Percentiles rank a stretch among this genome's conserved stretches.
These are phyloP conservation scores for Aspergillus persii DNA, from an alignment of 2,329 filamentous ascomycete genomes.

Conservation along the genomic window DNA sequence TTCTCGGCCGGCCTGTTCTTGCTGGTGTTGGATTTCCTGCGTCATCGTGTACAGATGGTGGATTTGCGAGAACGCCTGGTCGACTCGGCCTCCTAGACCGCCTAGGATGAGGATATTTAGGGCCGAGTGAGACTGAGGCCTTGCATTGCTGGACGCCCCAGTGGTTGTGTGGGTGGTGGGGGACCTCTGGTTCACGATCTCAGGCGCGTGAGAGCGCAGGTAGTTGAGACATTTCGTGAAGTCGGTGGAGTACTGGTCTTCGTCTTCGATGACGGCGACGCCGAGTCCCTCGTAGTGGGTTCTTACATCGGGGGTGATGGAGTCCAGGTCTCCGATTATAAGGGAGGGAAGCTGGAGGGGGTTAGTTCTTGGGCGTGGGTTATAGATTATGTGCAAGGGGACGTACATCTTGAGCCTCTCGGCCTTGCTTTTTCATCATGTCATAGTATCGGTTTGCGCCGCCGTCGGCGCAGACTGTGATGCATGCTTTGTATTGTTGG, in stretches of 20 bases:
- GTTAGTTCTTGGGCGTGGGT: background rate
- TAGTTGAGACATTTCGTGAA: slow-evolving; percentile 77
- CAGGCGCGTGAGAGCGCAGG: slow-evolving; percentile 44
- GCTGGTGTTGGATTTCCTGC: slow-evolving; percentile 38
- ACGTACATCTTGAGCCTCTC: slow-evolving; percentile 33
- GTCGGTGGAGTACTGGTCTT: slow-evolving; percentile 86
- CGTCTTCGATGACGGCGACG: slow-evolving; percentile 65
- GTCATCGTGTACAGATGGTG: slow-evolving; percentile 69
- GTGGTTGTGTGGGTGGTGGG: slow-evolving; percentile 3
- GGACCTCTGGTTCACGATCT: slow-evolving; percentile 20
- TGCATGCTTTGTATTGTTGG: slow-evolving; percentile 49
- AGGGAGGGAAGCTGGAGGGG: slow-evolving; percentile 56
- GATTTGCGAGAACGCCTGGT: slow-evolving; percentile 86
- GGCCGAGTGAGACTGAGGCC: background rate
- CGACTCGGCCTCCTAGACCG: slow-evolving; percentile 83
- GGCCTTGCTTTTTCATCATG: slow-evolving; percentile 38
- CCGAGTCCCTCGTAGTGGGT: slow-evolving; percentile 63
- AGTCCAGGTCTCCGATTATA: slow-evolving; percentile 92
- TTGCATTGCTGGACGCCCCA: background rate
- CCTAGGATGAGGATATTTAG: slow-evolving; percentile 76
- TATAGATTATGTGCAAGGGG: background rate
- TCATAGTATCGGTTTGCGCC: slow-evolving; percentile 76
- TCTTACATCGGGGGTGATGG: slow-evolving; percentile 61
- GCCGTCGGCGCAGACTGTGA: slow-evolving; percentile 82
- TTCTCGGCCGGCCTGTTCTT: slow-evolving; percentile 4